Base-by-base conservation (phyloP, 1,139 yeast species). In the Candida sanyaensis region DNA sequence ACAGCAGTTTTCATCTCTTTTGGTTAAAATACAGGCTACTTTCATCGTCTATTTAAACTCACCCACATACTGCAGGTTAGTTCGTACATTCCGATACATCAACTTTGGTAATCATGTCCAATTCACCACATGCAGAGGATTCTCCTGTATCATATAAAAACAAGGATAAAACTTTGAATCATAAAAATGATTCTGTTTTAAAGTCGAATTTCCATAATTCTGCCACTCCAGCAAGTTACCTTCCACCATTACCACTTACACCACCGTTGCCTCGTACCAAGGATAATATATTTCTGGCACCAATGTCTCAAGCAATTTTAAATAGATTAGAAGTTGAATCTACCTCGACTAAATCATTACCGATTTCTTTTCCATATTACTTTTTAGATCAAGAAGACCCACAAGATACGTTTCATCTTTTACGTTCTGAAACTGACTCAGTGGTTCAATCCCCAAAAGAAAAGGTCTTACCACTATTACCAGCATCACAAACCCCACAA, bases 351-450 rank as follows among this genome's bases (percentile, higher is more conserved):
- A 59, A 66, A 10, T 68, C 72, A 3, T 45, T 67, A 3, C 71
- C 70, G 1, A 59, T 65, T 7, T 69, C 75, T 2, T 62, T 68
- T 44, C 76, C 76, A 1, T 68, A 68, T 52, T 66, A 64, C 47
- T 65, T 68, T 50, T 53, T 65, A 13, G 50, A 44, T 26, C 41
- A 49, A 34, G 30, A 37, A 8, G 33, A 44, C 8, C 66, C 72
- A 21, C 56, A 69, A 44, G 75, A 70, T 49, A 70, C 77, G 0
- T 63, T 68, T 46, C 58, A 64, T 46, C 49, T 71, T 44, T 43
- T 47, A 11, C 50, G 55, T 32, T 47, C 53, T 26, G 52, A 51
- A 24, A 55, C 52, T 6, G 31, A 32, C 1, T 41, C 38, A 26
- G 5, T 17, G 7, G 26, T 11, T 8, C 36, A 43, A 27, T 27